Percentiles rank a stretch among this genome's conserved stretches.
These are phyloP conservation scores for Fusarium xyrophilum DNA, from an alignment of 2,329 filamentous ascomycete species.

Conservation along the genomic window DNA sequence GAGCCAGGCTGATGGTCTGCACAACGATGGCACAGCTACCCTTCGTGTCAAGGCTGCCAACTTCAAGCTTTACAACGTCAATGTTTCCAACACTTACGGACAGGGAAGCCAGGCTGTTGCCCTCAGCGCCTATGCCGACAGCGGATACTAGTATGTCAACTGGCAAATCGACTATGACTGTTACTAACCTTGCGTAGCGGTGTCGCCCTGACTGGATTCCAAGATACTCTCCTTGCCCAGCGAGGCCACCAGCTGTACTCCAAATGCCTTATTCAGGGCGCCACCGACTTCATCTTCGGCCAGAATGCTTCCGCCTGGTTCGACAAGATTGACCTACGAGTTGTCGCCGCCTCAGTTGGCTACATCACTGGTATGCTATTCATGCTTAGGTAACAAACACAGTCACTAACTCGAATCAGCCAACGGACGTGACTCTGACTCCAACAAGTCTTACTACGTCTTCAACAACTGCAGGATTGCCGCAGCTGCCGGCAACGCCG, in stretches of 20 bases:
- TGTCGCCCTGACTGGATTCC: slow-evolving; percentile 54
- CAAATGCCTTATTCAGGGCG: slow-evolving; percentile 53
- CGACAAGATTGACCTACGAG: slow-evolving; percentile 51
- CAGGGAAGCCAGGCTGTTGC: slow-evolving; percentile 56
- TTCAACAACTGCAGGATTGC: slow-evolving; percentile 55
- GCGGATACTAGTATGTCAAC: slow-evolving; percentile 51
- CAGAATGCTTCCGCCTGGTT: slow-evolving; percentile 54
- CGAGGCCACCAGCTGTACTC: slow-evolving; percentile 57
- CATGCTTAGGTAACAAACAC: accelerated
- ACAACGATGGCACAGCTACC: slow-evolving; percentile 61
- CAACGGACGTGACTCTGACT: slow-evolving; percentile 49
- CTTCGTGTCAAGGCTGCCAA: slow-evolving; percentile 55
- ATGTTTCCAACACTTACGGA: slow-evolving; percentile 56
- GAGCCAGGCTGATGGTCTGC: slow-evolving; percentile 54
- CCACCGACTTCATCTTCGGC: slow-evolving; percentile 60
- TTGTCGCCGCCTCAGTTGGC: slow-evolving; percentile 46
- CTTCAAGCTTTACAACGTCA: slow-evolving; percentile 69
- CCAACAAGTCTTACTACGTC: slow-evolving; percentile 52
- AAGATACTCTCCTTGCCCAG: slow-evolving; percentile 58
- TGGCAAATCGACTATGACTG: accelerated
- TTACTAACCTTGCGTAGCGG: slow-evolving; percentile 33
- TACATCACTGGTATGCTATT: slow-evolving; percentile 51
- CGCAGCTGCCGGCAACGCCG: slow-evolving; percentile 48
- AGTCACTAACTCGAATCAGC: slow-evolving; percentile 39
- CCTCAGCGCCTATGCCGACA: slow-evolving; percentile 52